phyloP scores from a whole-genome alignment of 495 filamentous ascomycete genomes.

The Penicillium tannophilum region DNA sequence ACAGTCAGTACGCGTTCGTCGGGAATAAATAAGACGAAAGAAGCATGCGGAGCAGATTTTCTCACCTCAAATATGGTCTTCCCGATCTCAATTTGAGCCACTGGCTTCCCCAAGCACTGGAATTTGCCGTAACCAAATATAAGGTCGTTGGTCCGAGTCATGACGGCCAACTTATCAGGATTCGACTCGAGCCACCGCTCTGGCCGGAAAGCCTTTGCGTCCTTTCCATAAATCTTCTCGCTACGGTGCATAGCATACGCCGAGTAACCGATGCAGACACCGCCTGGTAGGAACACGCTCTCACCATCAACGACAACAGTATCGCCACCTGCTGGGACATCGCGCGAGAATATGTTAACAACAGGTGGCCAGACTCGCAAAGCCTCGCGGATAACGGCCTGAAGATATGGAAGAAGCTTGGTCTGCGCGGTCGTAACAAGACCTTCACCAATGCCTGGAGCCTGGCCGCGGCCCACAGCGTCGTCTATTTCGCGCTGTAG shows the following conservation, averaged over 20 bases:
- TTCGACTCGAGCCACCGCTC: slow-evolving; percentile 67
- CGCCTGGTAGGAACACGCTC: slow-evolving; percentile 51
- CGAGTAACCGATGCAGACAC: slow-evolving; percentile 51
- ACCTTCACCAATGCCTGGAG: slow-evolving; percentile 35
- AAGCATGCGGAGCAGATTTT: neutral
- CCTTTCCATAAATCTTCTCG: slow-evolving; percentile 57
- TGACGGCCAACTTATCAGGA: slow-evolving; percentile 39
- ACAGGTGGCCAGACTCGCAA: slow-evolving; percentile 59
- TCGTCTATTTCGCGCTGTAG: slow-evolving; percentile 32
- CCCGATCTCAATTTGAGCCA: slow-evolving; percentile 47
- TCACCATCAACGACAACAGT: slow-evolving; percentile 40
- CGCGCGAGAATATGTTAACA: slow-evolving; percentile 46
- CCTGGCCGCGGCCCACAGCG: slow-evolving; percentile 10
- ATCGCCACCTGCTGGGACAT: slow-evolving; percentile 53
- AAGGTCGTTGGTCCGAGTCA: slow-evolving; percentile 53
- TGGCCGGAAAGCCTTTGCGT: slow-evolving; percentile 61
- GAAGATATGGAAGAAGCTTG: slow-evolving; percentile 52
- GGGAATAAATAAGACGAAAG: neutral
- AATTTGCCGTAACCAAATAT: slow-evolving; percentile 40
- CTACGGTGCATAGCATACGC: slow-evolving; percentile 55
- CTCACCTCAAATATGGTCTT: slow-evolving; percentile 59
- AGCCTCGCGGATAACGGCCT: slow-evolving; percentile 58
- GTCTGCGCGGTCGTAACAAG: slow-evolving; percentile 46
- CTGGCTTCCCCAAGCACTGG: slow-evolving; percentile 37
- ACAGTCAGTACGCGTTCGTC: too few relatives aligned